Evolutionary conservation across 2,329 filamentous ascomycete species (phyloP).

Genomic region (Knoxdaviesia capensis): DNA sequence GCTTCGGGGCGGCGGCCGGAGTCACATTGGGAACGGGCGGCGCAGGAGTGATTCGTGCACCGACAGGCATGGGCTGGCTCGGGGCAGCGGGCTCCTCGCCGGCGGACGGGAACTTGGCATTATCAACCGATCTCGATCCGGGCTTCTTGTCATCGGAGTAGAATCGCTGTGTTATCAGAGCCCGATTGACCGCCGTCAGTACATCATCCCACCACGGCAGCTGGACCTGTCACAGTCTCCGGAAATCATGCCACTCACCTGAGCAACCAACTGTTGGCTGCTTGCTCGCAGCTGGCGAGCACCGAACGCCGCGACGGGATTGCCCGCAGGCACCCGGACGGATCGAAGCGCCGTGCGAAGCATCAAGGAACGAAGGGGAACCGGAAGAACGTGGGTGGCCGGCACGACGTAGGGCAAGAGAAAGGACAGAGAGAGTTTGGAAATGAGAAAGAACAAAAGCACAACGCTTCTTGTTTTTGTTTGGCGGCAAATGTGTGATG

Average conservation of each 20-base stretch:
- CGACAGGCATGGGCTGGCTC: no score
- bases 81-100: slow-evolving; percentile 2
- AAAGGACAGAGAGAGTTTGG: slow-evolving; percentile 1
- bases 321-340: slow-evolving; percentile 36
- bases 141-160: slow-evolving; percentile 35
- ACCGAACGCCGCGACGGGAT: slow-evolving; percentile 28
- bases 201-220: no score
- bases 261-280: neutral
- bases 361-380: slow-evolving; percentile 32
- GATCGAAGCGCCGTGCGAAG: slow-evolving; percentile 50
- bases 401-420: slow-evolving; percentile 13
- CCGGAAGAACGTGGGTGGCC: slow-evolving; percentile 12
- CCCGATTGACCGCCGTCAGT: no score
- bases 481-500: slow-evolving; percentile 7
- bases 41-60: no score
- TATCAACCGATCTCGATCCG: slow-evolving; percentile 15
- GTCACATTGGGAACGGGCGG: no score
- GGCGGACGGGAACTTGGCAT: slow-evolving; percentile 22
- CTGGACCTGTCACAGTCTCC: no score
- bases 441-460: neutral
- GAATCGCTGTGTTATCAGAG: slow-evolving; percentile 22
- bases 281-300: slow-evolving; percentile 35
- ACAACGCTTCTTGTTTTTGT: slow-evolving; percentile 13
- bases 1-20: slow-evolving; percentile 7
- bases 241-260: no score